A percentile compares a stretch with the other conserved stretches of the same genome.
These are phyloP conservation scores for Melampsora larici-populina DNA, from an alignment of 1,284 basidiomycete species.

Conservation along the genomic window DNA sequence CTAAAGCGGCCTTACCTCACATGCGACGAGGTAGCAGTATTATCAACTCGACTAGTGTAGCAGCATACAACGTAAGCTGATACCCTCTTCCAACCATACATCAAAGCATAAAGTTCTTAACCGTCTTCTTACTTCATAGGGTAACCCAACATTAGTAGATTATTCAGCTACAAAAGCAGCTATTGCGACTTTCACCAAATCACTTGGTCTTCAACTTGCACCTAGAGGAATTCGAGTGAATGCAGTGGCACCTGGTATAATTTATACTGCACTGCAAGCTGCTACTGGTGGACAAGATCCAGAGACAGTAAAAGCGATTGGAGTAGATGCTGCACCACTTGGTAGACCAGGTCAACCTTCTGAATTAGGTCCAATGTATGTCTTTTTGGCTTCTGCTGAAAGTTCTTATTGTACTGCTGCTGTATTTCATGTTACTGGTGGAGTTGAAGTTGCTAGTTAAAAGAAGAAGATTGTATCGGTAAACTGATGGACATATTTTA, in stretches of 20 bases:
- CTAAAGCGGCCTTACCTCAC: conserved; percentile 60
- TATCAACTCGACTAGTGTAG: conserved; percentile 66
- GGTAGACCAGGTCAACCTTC: conserved; percentile 31
- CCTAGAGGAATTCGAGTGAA: conserved; percentile 64
- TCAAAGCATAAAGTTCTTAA: not conserved
- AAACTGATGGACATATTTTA: no score
- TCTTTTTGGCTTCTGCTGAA: conserved; percentile 34
- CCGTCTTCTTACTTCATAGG: not conserved
- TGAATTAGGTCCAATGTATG: conserved; percentile 25
- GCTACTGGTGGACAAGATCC: conserved; percentile 44
- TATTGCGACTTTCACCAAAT: conserved; percentile 61
- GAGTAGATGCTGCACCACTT: conserved; percentile 14
- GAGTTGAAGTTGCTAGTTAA: conserved; percentile 17
- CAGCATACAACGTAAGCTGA: conserved; percentile 59
- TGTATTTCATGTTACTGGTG: conserved; percentile 33
- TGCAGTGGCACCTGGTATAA: conserved; percentile 61
- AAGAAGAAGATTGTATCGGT: no score
- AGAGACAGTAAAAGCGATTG: conserved; percentile 18
- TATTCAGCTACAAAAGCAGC: conserved; percentile 63
- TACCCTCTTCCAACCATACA: no score
- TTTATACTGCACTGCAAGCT: conserved; percentile 58
- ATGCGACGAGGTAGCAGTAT: conserved; percentile 63
- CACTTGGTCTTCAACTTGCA: conserved; percentile 62
- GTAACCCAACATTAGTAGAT: conserved; percentile 59
- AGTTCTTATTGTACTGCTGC: conserved; percentile 21